Evolutionary conservation across 164 flowering plant genomes (phyloP).

Genomic region (Paratinospora sagittata): DNA sequence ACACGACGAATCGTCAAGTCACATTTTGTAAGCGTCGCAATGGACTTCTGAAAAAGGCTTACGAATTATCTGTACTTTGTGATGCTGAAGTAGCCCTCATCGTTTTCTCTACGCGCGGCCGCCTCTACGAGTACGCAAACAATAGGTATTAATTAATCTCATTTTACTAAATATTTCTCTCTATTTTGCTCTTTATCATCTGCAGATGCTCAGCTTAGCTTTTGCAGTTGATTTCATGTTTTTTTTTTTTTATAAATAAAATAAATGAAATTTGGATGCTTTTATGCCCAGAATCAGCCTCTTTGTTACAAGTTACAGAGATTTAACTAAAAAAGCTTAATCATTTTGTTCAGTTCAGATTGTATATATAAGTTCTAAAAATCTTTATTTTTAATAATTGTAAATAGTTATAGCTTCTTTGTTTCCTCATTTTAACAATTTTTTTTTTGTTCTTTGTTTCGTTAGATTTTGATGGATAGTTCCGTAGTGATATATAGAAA

Average conservation of each 20-base stretch:
- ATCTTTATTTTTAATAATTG: not conserved
- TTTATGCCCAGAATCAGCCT: slow-evolving; percentile 8
- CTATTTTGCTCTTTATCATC: not conserved
- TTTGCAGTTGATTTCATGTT: not conserved
- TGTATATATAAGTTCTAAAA: not conserved
- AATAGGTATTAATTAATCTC: slow-evolving; percentile 40
- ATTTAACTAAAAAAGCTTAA: slow-evolving; percentile 11
- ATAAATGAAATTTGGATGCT: not conserved
- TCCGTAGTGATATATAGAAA: not conserved
- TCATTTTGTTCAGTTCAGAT: not conserved
- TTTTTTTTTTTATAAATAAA: not conserved
- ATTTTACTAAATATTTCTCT: not conserved
- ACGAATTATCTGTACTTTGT: slow-evolving; percentile 73
- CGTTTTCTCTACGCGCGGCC: slow-evolving; percentile 79
- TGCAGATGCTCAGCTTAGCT: not conserved
- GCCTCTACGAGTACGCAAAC: slow-evolving; percentile 77
- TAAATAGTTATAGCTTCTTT: not conserved
- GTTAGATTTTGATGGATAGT: slow-evolving; percentile 4
- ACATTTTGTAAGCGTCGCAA: slow-evolving; percentile 76
- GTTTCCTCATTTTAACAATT: not conserved
- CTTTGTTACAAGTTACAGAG: slow-evolving; percentile 13
- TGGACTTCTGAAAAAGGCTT: slow-evolving; percentile 73
- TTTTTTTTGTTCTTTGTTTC: slow-evolving; percentile 4
- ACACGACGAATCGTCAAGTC: slow-evolving; percentile 77
- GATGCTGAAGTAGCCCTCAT: slow-evolving; percentile 76